A percentile compares a stretch with the other conserved stretches of the same genome.
phyloP scores from a whole-genome alignment of 805 yeast genomes.

The Metschnikowia vanudenii region DNA sequence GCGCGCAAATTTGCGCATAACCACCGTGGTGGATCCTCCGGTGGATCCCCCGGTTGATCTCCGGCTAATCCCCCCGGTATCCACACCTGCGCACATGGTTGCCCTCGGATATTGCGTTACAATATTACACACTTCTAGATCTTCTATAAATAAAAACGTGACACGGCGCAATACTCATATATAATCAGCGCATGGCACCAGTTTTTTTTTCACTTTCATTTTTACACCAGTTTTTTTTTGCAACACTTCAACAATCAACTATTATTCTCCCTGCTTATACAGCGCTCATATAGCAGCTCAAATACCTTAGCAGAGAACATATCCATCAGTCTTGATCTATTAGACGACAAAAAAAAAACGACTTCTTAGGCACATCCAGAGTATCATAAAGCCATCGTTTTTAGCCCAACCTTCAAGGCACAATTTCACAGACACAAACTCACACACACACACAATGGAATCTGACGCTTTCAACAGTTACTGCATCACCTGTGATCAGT shows the following conservation, averaged over 20 bases:
- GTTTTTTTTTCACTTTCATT: not conserved
- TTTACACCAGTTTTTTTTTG: not conserved
- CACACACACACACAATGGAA: constrained; percentile 12
- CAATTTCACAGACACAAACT: not conserved
- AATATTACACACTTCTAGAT: constrained; percentile 15
- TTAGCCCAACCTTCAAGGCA: not conserved
- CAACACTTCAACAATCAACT: no score
- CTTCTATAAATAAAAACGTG: constrained; percentile 18
- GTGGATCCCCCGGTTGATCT: no score
- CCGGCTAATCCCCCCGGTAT: not conserved
- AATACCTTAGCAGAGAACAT: no score
- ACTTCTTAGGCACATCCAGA: no score
- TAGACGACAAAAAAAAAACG: no score
- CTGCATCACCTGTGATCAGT: constrained; percentile 22
- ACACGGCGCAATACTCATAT: constrained; percentile 14
- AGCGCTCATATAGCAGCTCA: no score
- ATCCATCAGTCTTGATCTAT: no score
- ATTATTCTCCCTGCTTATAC: no score
- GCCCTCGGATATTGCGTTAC: constrained; percentile 8
- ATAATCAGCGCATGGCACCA: constrained; percentile 2
- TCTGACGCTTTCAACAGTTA: constrained; percentile 24
- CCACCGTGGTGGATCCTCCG: not conserved
- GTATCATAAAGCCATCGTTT: not conserved
- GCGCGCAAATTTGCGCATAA: constrained; percentile 1
- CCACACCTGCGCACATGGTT: constrained; percentile 4